A percentile compares a stretch with the other conserved stretches of the same genome.
Conservation (phyloP, 2,329 filamentous ascomycete genomes). For the Colletotrichum gigasporum region DNA sequence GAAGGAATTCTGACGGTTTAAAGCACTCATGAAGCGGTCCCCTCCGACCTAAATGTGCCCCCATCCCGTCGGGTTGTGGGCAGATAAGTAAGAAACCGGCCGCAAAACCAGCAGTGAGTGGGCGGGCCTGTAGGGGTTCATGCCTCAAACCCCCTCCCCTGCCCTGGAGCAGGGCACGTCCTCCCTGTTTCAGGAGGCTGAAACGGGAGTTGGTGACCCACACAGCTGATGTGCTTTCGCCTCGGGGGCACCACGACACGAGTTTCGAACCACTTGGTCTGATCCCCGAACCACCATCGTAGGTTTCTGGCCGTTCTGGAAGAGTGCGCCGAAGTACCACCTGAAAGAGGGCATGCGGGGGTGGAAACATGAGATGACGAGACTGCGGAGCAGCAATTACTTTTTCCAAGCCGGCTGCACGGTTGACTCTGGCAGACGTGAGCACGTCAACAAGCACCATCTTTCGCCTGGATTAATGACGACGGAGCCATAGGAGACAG, state of each 20-base stretch:
- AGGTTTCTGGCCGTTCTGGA: neutral
- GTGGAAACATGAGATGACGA: too few relatives aligned
- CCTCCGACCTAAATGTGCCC: neutral
- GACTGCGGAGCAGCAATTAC: too few relatives aligned
- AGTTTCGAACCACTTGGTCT: neutral
- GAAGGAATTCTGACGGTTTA: too few relatives aligned
- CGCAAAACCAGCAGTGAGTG: neutral
- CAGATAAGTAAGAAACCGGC: slow-evolving; percentile 3
- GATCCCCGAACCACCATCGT: neutral
- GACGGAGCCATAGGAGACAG: too few relatives aligned
- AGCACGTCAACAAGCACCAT: too few relatives aligned
- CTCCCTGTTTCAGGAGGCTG: slow-evolving; percentile 31
- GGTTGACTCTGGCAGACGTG: too few relatives aligned
- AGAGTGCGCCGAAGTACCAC: too few relatives aligned
- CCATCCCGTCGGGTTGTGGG: neutral
- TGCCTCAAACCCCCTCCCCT: neutral
- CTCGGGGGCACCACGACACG: neutral
- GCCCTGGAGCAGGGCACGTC: too few relatives aligned
- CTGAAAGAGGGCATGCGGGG: too few relatives aligned
- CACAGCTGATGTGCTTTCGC: slow-evolving; percentile 8
- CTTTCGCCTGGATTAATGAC: too few relatives aligned
- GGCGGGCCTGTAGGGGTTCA: neutral
- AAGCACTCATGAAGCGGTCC: neutral
- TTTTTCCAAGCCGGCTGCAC: too few relatives aligned
- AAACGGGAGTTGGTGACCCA: slow-evolving; percentile 17